phyloP scores from a whole-genome alignment of 2,329 filamentous ascomycete genomes.

The Madurella fahalii region DNA sequence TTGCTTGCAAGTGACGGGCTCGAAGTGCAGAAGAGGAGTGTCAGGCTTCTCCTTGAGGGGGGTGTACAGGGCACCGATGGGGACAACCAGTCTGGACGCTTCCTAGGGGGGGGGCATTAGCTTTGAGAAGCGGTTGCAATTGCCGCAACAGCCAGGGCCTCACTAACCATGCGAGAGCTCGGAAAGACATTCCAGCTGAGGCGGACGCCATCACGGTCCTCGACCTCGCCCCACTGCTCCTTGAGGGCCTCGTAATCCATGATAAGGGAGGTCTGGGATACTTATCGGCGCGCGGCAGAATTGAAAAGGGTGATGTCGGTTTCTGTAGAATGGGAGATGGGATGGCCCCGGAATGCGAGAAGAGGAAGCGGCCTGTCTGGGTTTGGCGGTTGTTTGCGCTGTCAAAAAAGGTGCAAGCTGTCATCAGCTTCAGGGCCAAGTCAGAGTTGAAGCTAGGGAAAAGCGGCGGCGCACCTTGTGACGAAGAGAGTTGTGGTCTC shows the following conservation, averaged over 20 bases:
- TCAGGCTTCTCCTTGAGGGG: conserved; percentile 92
- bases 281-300: not conserved
- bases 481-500: not conserved
- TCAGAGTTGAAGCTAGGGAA: not conserved
- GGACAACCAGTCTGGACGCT: conserved; percentile 89
- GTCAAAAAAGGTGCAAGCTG: conserved; percentile 12
- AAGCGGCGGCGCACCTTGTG: conserved; percentile 12
- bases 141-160: conserved; percentile 19
- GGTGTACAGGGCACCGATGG: conserved; percentile 93
- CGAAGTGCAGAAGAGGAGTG: conserved; percentile 85
- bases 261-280: conserved; percentile 5
- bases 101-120: conserved; percentile 53
- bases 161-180: conserved; percentile 85
- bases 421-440: conserved; percentile 15
- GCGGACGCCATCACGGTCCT: conserved; percentile 92
- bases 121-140: conserved; percentile 19
- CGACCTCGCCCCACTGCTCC: conserved; percentile 93
- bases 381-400: conserved; percentile 1
- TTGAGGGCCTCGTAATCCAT: conserved; percentile 95
- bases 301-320: not conserved
- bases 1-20: conserved; percentile 93
- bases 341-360: not conserved
- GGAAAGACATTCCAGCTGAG: conserved; percentile 99
- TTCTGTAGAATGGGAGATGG: not conserved
- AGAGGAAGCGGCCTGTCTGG: not conserved